phyloP scores from a whole-genome alignment of 2,329 filamentous ascomycete genomes.

The Penicillium paneum region DNA sequence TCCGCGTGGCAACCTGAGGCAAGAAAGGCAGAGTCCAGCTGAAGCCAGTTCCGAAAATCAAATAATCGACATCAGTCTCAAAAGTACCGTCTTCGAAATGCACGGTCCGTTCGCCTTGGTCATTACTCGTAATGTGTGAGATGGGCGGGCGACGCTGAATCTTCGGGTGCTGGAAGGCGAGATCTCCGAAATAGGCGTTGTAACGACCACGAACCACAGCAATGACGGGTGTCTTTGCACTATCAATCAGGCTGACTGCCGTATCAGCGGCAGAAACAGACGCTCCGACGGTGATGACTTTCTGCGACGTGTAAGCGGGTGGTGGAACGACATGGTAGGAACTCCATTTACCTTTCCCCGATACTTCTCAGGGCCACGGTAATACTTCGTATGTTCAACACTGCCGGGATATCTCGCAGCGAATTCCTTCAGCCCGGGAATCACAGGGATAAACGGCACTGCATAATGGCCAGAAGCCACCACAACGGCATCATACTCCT shows the following conservation, averaged over 20 bases:
- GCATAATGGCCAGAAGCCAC: slow-evolving; percentile 61
- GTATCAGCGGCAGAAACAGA: slow-evolving; percentile 65
- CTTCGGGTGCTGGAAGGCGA: slow-evolving; percentile 59
- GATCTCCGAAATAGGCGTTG: slow-evolving; percentile 56
- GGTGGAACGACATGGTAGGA: background rate
- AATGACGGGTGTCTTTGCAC: slow-evolving; percentile 49
- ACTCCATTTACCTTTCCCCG: slow-evolving; percentile 30
- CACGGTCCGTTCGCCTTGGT: slow-evolving; percentile 47
- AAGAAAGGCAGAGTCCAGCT: slow-evolving; percentile 63
- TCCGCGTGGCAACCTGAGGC: slow-evolving; percentile 43
- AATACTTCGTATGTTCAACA: slow-evolving; percentile 45
- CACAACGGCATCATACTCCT: slow-evolving; percentile 60
- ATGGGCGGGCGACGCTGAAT: slow-evolving; percentile 33
- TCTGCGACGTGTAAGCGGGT: slow-evolving; percentile 35
- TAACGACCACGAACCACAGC: slow-evolving; percentile 54
- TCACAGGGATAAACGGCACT: slow-evolving; percentile 52
- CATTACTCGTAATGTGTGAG: slow-evolving; percentile 38
- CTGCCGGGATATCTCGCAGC: slow-evolving; percentile 37
- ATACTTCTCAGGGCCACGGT: slow-evolving; percentile 39
- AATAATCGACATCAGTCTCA: slow-evolving; percentile 55
- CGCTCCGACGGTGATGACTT: slow-evolving; percentile 60
- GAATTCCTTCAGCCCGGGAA: slow-evolving; percentile 43
- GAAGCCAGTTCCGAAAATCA: slow-evolving; percentile 67
- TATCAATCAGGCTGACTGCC: slow-evolving; percentile 51
- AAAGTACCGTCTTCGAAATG: slow-evolving; percentile 54